Evolutionary conservation across 108 stramenopile genomes (phyloP).

Genomic region (Cyclotella cryptica): DNA sequence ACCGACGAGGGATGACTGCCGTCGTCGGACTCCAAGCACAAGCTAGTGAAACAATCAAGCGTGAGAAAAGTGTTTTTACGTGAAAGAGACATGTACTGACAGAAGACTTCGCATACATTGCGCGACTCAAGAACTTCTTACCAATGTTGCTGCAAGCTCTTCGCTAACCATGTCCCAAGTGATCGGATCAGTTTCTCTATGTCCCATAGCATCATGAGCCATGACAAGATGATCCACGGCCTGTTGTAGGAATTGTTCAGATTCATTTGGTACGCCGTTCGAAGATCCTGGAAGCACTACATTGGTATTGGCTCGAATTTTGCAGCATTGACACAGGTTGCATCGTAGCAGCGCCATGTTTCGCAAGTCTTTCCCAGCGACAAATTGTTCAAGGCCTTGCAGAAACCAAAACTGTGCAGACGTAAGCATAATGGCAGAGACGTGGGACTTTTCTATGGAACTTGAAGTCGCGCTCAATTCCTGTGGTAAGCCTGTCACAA

Average conservation of each 20-base stretch:
- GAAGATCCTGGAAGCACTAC: conserved; percentile 38
- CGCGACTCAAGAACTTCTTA: background rate
- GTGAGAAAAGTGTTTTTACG: no score
- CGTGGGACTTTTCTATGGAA: conserved; percentile 39
- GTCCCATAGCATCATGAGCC: conserved; percentile 75
- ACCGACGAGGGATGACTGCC: conserved; percentile 73
- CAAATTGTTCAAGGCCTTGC: conserved; percentile 71
- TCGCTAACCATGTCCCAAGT: conserved; percentile 90
- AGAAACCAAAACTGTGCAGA: conserved; percentile 89
- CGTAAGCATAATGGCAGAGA: conserved; percentile 61
- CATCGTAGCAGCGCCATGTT: conserved; percentile 81
- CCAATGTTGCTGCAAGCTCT: conserved; percentile 76
- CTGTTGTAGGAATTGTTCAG: conserved; percentile 79
- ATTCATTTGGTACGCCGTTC: conserved; percentile 37
- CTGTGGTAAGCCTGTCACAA: conserved; percentile 35
- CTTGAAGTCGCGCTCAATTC: conserved; percentile 7
- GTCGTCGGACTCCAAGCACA: conserved; percentile 80
- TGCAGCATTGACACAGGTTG: conserved; percentile 84
- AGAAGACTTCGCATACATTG: background rate
- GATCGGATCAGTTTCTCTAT: conserved; percentile 70
- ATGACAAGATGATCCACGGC: conserved; percentile 76
- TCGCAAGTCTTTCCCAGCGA: conserved; percentile 61
- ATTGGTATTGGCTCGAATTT: conserved; percentile 75
- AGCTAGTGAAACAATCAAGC: conserved; percentile 31
- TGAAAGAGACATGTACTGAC: no score